Evolutionary conservation across 1,139 yeast species (phyloP).

Genomic region (Nakaseomyces nivariensis): DNA sequence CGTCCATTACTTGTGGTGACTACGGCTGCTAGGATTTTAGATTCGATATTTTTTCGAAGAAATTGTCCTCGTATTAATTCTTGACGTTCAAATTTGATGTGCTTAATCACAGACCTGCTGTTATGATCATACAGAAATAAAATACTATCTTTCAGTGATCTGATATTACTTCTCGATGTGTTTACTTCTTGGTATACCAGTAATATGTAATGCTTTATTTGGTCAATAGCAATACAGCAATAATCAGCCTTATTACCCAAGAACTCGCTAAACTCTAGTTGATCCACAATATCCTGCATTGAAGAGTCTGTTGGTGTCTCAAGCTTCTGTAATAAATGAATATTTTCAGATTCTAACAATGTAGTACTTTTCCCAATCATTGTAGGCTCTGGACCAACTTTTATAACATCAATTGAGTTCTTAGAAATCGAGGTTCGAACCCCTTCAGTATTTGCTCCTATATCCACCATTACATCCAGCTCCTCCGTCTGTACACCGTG

Average conservation of each 20-base stretch:
- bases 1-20: constrained; percentile 18
- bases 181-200: neutral
- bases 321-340: neutral
- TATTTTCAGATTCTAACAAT: neutral
- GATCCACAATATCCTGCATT: neutral
- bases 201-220: neutral
- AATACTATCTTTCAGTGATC: neutral
- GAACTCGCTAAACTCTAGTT: neutral
- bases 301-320: neutral
- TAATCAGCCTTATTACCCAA: neutral
- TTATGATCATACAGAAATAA: neutral
- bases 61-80: neutral
- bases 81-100: neutral
- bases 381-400: neutral
- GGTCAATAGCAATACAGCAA: neutral
- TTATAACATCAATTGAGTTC: neutral
- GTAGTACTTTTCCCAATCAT: neutral
- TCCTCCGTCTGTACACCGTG: neutral
- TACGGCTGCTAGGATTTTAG: neutral
- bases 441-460: neutral
- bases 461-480: neutral
- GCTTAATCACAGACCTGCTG: neutral
- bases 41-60: neutral
- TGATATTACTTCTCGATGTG: neutral
- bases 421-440: neutral